phyloP scores from a whole-genome alignment of 805 yeast species.

The Myxozyma sirexii region DNA sequence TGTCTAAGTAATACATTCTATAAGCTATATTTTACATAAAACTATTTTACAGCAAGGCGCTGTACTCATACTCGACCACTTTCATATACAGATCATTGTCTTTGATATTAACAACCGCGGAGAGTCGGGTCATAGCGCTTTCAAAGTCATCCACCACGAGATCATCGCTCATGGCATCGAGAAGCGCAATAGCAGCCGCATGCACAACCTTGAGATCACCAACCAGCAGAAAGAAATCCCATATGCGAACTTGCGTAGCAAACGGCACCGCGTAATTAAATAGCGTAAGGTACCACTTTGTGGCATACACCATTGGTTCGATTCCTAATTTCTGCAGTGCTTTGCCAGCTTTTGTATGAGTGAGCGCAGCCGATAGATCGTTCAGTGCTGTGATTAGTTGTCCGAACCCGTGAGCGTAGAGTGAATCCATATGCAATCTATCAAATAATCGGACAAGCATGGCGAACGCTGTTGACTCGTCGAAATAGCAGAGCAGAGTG shows the following conservation, averaged over 20 bases:
- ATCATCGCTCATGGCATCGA: slow-evolving; percentile 14
- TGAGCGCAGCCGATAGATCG: slow-evolving; percentile 11
- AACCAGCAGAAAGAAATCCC: slow-evolving; percentile 32
- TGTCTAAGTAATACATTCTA: neutral
- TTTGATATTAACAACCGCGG: slow-evolving; percentile 10
- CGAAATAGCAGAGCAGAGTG: slow-evolving; percentile 42
- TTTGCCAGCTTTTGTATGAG: slow-evolving; percentile 10
- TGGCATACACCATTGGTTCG: slow-evolving; percentile 31
- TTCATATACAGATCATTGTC: slow-evolving; percentile 28
- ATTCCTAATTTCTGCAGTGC: slow-evolving; percentile 16
- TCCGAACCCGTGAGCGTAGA: slow-evolving; percentile 28
- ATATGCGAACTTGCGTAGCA: slow-evolving; percentile 30
- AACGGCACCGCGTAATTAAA: slow-evolving; percentile 33
- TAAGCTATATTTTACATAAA: neutral
- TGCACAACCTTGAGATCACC: slow-evolving; percentile 21
- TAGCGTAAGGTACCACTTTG: slow-evolving; percentile 35
- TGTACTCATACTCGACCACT: slow-evolving; percentile 20
- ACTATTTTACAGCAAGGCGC: neutral
- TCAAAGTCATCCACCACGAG: slow-evolving; percentile 22
- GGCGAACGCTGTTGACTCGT: slow-evolving; percentile 28
- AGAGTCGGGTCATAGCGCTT: slow-evolving; percentile 18
- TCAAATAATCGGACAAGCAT: slow-evolving; percentile 27
- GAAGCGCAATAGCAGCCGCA: slow-evolving; percentile 31
- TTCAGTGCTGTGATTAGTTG: slow-evolving; percentile 27
- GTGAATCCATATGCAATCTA: slow-evolving; percentile 15